These are phyloP conservation scores for Byssochlamys sp. DNA, from an alignment of 2,329 filamentous ascomycete species.

Conservation along the genomic window DNA sequence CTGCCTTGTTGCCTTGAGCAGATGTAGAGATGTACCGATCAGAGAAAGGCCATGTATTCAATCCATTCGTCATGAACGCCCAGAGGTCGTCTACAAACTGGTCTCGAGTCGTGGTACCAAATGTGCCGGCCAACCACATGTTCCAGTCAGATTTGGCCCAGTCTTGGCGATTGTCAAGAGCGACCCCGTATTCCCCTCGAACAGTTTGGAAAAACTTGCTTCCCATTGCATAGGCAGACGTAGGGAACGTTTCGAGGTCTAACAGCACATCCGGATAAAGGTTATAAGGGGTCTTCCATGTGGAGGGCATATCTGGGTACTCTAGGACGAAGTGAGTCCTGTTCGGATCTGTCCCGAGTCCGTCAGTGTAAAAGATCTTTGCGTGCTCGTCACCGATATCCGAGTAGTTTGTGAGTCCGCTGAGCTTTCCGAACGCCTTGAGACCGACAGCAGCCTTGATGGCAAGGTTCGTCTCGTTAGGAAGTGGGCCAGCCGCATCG, in stretches of 20 bases:
- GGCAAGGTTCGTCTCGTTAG: conserved; percentile 40
- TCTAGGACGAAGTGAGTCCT: conserved; percentile 34
- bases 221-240: conserved; percentile 27
- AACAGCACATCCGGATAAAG: conserved; percentile 34
- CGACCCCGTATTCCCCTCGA: conserved; percentile 27
- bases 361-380: conserved; percentile 23
- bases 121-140: conserved; percentile 32
- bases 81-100: conserved; percentile 34
- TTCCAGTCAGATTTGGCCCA: conserved; percentile 40
- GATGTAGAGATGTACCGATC: conserved; percentile 33
- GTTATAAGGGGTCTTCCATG: conserved; percentile 34
- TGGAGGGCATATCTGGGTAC: conserved; percentile 23
- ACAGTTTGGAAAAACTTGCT: conserved; percentile 28
- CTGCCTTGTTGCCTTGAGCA: conserved; percentile 20
- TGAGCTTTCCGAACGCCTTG: conserved; percentile 35
- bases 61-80: conserved; percentile 33
- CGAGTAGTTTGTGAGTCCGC: conserved; percentile 28
- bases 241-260: conserved; percentile 28
- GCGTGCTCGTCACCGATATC: conserved; percentile 26
- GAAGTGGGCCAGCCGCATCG: conserved; percentile 31
- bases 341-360: conserved; percentile 24
- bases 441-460: conserved; percentile 40
- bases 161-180: conserved; percentile 30
- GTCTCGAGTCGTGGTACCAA: conserved; percentile 18
- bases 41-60: conserved; percentile 36